phyloP scores from a whole-genome alignment of 768 basidiomycete genomes.

The Russula dissimulans region DNA sequence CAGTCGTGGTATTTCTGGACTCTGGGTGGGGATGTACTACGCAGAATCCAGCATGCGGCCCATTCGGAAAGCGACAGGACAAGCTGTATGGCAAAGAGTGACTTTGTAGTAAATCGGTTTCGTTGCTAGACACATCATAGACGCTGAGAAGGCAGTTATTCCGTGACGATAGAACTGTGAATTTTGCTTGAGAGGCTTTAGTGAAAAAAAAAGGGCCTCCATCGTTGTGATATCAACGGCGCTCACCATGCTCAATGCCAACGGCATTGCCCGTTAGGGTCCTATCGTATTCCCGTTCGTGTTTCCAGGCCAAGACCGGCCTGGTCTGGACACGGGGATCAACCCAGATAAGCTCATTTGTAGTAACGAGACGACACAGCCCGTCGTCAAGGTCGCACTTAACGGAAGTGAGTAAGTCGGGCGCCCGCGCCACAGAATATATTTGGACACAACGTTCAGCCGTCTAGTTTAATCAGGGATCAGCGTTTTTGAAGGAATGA shows the following conservation, averaged over 20 bases:
- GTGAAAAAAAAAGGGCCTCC: background rate
- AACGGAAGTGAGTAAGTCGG: constrained; percentile 44
- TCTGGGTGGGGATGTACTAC: constrained; percentile 25
- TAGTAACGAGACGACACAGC: constrained; percentile 48
- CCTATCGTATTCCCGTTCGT: constrained; percentile 52
- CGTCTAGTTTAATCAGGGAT: background rate
- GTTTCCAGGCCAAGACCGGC: constrained; percentile 54
- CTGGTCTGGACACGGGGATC: constrained; percentile 49
- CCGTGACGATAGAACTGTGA: constrained; percentile 52
- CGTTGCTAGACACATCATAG: constrained; percentile 48
- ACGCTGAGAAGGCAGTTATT: constrained; percentile 49
- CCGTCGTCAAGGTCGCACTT: constrained; percentile 36
- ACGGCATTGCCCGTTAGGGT: constrained; percentile 40
- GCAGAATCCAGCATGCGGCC: constrained; percentile 27
- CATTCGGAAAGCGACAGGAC: constrained; percentile 26
- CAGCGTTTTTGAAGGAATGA: background rate
- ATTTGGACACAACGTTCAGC: constrained; percentile 19
- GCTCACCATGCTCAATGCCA: constrained; percentile 27
- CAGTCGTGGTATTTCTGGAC: constrained; percentile 4
- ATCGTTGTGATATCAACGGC: background rate
- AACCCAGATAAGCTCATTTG: constrained; percentile 57
- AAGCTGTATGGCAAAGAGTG: constrained; percentile 38
- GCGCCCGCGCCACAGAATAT: constrained; percentile 28
- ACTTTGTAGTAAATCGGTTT: constrained; percentile 36
- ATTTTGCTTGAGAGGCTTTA: constrained; percentile 29